Evolutionary conservation across 2,329 filamentous ascomycete species (phyloP), one percentile per base, ranked within the genome.

Genomic region (Bipolaris bicolor): DNA sequence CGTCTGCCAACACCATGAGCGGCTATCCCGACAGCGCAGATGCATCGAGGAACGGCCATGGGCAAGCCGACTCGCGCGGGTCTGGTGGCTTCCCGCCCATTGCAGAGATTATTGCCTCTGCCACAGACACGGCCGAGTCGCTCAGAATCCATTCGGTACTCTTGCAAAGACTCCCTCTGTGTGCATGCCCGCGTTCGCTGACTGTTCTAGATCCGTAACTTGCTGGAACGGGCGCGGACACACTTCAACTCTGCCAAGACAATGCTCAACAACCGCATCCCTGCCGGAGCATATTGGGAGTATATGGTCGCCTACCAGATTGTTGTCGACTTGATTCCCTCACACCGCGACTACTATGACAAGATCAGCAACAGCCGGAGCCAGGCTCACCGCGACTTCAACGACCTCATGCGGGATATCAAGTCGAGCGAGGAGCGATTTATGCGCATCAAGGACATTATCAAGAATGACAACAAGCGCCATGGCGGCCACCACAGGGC

Each of bases 301-400:
- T 98, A 94, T 71, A 84, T 98, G 56, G 86, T 89, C 61, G 91
- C 93, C 10, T 92, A 85, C 58, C 88, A 92, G 55, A 89, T 97
- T 53, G 85, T 90, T 13, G 83, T 92, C 49, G 88, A 94, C 54
- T 80, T 88, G 40, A 88, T 98, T 24, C 90, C 91, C 2, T 83
- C 82, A 34, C 92, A 96, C 73, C 86, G 84, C 55, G 90, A 94
- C 60, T 96, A 87, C 74, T 67, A 72, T 45, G 84, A 86, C 26
- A 81, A 84, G 49, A 79, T 92, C 56, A 84, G 86, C 65, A 77
- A 77, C 36, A 85, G 87, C 61, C 79, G 79, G 50, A 77, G 76
- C 47, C 77, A 75, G 62, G 81, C 78, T 76, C 77, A 81, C 64
- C 78, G 79, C 56, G 79, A 82, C 59, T 84, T 85, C 56, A 62